phyloP scores from a whole-genome alignment of 2,329 filamentous ascomycete genomes.

The Microsporum audouinii region DNA sequence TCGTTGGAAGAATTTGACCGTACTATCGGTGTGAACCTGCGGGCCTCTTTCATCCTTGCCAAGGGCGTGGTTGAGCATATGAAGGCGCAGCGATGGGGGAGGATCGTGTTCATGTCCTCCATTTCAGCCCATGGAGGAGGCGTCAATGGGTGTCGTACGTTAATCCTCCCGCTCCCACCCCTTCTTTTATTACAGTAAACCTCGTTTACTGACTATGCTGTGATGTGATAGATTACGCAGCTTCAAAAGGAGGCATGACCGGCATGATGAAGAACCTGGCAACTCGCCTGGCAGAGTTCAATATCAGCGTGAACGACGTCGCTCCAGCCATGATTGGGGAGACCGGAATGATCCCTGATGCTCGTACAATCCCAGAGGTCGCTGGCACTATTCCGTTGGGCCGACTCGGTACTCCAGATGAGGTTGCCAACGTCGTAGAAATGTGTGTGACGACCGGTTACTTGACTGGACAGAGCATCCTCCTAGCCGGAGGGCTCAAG shows the following conservation, averaged over 20 bases:
- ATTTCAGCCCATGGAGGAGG: constrained; percentile 53
- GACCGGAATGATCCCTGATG: constrained; percentile 51
- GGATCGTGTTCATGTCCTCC: constrained; percentile 53
- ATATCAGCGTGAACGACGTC: constrained; percentile 58
- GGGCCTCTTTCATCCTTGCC: constrained; percentile 50
- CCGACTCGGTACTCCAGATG: constrained; percentile 46
- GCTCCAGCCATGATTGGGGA: constrained; percentile 57
- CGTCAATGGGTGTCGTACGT: constrained; percentile 48
- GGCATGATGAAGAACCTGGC: constrained; percentile 56
- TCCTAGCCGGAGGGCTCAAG: constrained; percentile 44
- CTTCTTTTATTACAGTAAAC: neutral
- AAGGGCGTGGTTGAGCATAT: constrained; percentile 52
- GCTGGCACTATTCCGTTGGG: constrained; percentile 50
- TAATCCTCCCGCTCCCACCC: neutral
- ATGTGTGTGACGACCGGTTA: constrained; percentile 53
- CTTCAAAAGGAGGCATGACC: constrained; percentile 51
- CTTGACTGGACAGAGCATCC: constrained; percentile 46
- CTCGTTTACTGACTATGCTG: neutral
- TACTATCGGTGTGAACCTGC: constrained; percentile 51
- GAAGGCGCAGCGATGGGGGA: constrained; percentile 49
- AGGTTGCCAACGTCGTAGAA: constrained; percentile 50
- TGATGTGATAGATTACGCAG: constrained; percentile 37
- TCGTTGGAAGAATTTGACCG: constrained; percentile 53
- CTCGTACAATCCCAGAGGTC: constrained; percentile 47
- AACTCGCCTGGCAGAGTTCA: constrained; percentile 46